Base-by-base conservation (phyloP, 768 basidiomycete genomes). In the Termitomyces sp. region DNA sequence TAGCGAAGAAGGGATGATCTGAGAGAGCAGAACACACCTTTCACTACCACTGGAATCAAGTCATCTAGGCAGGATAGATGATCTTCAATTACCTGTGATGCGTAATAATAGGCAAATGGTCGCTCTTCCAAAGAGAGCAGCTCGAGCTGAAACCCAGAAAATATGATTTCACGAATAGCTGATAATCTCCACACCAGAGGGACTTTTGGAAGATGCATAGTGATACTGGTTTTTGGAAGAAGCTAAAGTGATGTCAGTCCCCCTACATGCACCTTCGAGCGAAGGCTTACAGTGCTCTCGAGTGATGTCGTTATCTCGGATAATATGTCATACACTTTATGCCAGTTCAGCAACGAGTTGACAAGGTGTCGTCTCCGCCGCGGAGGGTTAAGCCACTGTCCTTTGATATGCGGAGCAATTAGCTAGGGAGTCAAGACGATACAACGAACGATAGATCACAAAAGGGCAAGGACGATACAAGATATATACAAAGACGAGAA, bases 31-130 rank as follows among this genome's bases (percentile, higher is more conserved):
- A 59, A 36, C 73, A 31, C 56, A 79, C 85, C 75, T 72, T 75
- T 65, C 42, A 73, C 69, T 6, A 84, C 68, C 11, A 74, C 69
- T 2, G 67, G 63, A 15, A 81, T 52, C 48, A 90, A 57, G 15
- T 73, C 70, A 57, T 89, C 85, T 57, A 90, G 70, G 60, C 76
- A 81, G 3, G 73, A 71, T 9, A 89, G 67, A 64, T 91, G 86
- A 29, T 72, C 72, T 20, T 86, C 83, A 1, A 88, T 73, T 3
- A 92, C 79, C 48, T 81, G 79, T 3, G 81, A 69, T 5, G 78
- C 74, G 67, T 90, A 90, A 87, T 90, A 92, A 72, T 93, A 92
- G 2, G 91, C 87, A 63, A 91, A 84, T 0, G 87, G 77, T 38
- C 77, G 82, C 68, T 94, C 92, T 47, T 88, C 83, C 0, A 79